Percentiles rank a stretch among this genome's conserved stretches.
These are phyloP conservation scores for Candida anutae DNA, from an alignment of 1,139 yeast species.

Conservation along the genomic window DNA sequence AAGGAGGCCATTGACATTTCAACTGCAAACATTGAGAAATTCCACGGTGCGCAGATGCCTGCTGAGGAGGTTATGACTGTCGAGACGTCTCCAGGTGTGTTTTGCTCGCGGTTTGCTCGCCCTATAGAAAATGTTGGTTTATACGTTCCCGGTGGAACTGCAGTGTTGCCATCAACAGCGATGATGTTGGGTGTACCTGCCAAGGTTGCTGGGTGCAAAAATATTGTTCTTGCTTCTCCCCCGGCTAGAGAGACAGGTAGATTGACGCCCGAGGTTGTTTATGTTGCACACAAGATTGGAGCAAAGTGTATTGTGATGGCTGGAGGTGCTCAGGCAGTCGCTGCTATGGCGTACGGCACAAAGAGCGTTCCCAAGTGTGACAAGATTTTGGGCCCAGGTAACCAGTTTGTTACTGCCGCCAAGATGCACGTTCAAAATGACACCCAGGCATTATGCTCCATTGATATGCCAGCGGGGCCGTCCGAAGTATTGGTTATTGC, in stretches of 20 bases:
- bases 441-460: slow-evolving; percentile 87
- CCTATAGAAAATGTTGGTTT: slow-evolving; percentile 93
- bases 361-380: slow-evolving; percentile 88
- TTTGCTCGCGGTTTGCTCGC: slow-evolving; percentile 89
- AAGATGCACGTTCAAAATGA: slow-evolving; percentile 96
- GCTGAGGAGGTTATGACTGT: slow-evolving; percentile 66
- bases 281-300: slow-evolving; percentile 93
- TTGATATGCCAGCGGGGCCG: slow-evolving; percentile 99
- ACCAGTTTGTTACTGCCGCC: slow-evolving; percentile 98
- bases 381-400: slow-evolving; percentile 97
- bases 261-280: slow-evolving; percentile 93
- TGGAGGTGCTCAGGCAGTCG: slow-evolving; percentile 99
- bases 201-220: slow-evolving; percentile 92
- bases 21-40: slow-evolving; percentile 77
- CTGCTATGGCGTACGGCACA: slow-evolving; percentile 98
- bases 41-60: slow-evolving; percentile 86
- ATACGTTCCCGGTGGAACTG: slow-evolving; percentile 98
- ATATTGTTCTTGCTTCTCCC: slow-evolving; percentile 94
- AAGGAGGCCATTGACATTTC: slow-evolving; percentile 84
- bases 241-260: slow-evolving; percentile 88
- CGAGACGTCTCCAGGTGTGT: slow-evolving; percentile 90
- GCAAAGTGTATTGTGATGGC: slow-evolving; percentile 87
- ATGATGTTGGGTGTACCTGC: slow-evolving; percentile 99
- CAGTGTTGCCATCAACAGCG: slow-evolving; percentile 95
- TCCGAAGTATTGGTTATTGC: slow-evolving; percentile 94